Conservation (phyloP, 2,329 filamentous ascomycete genomes). For the Fusarium sp. region DNA sequence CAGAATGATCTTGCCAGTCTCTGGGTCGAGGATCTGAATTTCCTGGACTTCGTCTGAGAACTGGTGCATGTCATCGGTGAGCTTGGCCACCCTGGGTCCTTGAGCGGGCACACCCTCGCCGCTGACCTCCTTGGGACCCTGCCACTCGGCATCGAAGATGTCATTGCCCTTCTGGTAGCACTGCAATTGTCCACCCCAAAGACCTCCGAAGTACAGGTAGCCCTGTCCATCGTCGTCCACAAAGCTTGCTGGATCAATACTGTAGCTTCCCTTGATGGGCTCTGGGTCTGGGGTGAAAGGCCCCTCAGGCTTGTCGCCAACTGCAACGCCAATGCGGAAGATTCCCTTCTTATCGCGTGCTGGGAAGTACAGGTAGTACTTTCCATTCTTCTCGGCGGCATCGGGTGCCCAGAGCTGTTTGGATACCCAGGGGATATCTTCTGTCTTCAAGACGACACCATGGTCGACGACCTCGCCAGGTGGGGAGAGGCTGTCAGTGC, state of each 20-base stretch:
- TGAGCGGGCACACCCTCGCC: slow-evolving; percentile 70
- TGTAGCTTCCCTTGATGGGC: slow-evolving; percentile 77
- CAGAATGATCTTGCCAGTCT: slow-evolving; percentile 69
- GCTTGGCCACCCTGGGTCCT: slow-evolving; percentile 73
- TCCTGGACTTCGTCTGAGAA: slow-evolving; percentile 70
- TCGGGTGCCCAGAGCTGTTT: slow-evolving; percentile 88
- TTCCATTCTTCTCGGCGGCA: slow-evolving; percentile 74
- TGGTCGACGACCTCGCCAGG: slow-evolving; percentile 77
- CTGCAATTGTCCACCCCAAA: slow-evolving; percentile 86
- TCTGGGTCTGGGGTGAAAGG: slow-evolving; percentile 76
- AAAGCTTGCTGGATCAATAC: slow-evolving; percentile 82
- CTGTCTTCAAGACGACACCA: slow-evolving; percentile 74
- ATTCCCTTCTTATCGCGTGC: slow-evolving; percentile 77
- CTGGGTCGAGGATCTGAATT: slow-evolving; percentile 73
- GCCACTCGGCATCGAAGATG: slow-evolving; percentile 67
- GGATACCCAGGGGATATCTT: slow-evolving; percentile 80
- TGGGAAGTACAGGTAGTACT: slow-evolving; percentile 84
- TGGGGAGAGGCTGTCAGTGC: slow-evolving; percentile 63
- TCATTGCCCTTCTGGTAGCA: slow-evolving; percentile 73
- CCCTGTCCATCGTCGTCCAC: slow-evolving; percentile 68
- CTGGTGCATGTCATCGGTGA: slow-evolving; percentile 74
- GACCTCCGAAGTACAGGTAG: slow-evolving; percentile 77
- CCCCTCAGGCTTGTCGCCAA: slow-evolving; percentile 72
- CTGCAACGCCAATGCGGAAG: slow-evolving; percentile 82
- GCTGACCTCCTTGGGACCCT: slow-evolving; percentile 70